phyloP scores from a whole-genome alignment of 2,329 filamentous ascomycete species.

The Pseudopithomyces chartarum region DNA sequence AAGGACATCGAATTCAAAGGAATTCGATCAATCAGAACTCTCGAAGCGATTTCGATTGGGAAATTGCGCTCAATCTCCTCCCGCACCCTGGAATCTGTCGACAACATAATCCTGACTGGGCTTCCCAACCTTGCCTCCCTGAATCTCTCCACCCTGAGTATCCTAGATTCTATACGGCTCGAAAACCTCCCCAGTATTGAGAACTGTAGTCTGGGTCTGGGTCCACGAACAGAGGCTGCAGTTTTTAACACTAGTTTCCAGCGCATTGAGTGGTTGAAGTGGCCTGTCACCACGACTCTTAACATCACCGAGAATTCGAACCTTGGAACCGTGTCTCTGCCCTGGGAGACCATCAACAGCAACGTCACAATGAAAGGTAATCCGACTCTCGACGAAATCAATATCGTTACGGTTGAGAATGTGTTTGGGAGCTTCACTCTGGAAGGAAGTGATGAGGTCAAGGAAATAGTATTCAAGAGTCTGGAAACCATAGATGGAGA shows the following conservation, averaged over 20 bases:
- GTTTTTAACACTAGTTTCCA: slow-evolving; percentile 22
- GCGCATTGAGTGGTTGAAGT: slow-evolving; percentile 26
- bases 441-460: slow-evolving; percentile 10
- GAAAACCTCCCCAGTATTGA: slow-evolving; percentile 15
- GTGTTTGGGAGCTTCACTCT: slow-evolving; percentile 24
- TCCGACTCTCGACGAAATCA: slow-evolving; percentile 10
- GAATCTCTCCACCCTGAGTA: slow-evolving; percentile 19
- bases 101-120: slow-evolving; percentile 19
- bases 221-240: background rate
- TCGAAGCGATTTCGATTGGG: slow-evolving; percentile 18
- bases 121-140: slow-evolving; percentile 25
- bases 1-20: slow-evolving; percentile 21
- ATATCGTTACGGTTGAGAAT: slow-evolving; percentile 12
- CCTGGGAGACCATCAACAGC: slow-evolving; percentile 22
- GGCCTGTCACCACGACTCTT: slow-evolving; percentile 21
- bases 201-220: slow-evolving; percentile 9
- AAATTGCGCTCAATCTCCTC: slow-evolving; percentile 22
- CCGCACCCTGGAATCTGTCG: slow-evolving; percentile 13
- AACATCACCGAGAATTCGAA: slow-evolving; percentile 24
- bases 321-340: slow-evolving; percentile 16
- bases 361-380: slow-evolving; percentile 20
- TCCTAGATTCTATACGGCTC: slow-evolving; percentile 19
- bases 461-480: slow-evolving; percentile 13
- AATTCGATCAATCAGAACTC: slow-evolving; percentile 15
- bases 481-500: slow-evolving; percentile 24